Evolutionary conservation across 306 rosid genomes (phyloP), one percentile per base, ranked within the genome.

Genomic region (Astragalus membranaceus): DNA sequence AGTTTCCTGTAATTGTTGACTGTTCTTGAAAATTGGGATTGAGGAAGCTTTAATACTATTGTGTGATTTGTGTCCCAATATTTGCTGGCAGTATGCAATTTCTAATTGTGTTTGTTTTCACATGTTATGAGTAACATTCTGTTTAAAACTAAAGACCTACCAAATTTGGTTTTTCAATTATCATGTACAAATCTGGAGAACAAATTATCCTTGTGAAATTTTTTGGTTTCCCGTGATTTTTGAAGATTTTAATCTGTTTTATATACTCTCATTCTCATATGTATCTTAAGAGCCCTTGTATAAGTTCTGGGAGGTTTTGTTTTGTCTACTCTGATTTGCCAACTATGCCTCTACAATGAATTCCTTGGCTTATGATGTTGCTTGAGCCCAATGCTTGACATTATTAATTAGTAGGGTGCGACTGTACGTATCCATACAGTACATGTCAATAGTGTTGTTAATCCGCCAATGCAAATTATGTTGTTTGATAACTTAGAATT

Each of bases 281-380:
- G 20, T 17, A 61, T 64, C 56, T 17, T 30, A 15, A 16, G 33
- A 32, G n/a, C 66, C 35, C 47, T 33, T 61, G 48, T 56, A 68
- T 61, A 48, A 37, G 16, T 65, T 74, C 56, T 13, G 51, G 47
- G 69, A 57, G 49, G 53, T 49, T 14, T 33, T 30, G 46, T 76
- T 50, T 60, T 47, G 37, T 60, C 50, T 64, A 5, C 58, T 71
- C 48, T 30, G 50, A 60, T 39, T 76, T 76, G 64, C 49, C 32
- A 64, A 66, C 65, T 59, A 37, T 61, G 71, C 39, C 64, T 64
- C 63, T 64, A 15, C 53, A 56, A 37, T 43, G 35, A 65, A 50
- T 60, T 69, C 52, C 29, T 4, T 37, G 75, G 49, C 36, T 41
- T 51, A n/a, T 60, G 49, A 52, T 52, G 67, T 67, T 69, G 33